Evolutionary conservation across 306 rosid genomes (phyloP).

Genomic region (Biancaea sappan): DNA sequence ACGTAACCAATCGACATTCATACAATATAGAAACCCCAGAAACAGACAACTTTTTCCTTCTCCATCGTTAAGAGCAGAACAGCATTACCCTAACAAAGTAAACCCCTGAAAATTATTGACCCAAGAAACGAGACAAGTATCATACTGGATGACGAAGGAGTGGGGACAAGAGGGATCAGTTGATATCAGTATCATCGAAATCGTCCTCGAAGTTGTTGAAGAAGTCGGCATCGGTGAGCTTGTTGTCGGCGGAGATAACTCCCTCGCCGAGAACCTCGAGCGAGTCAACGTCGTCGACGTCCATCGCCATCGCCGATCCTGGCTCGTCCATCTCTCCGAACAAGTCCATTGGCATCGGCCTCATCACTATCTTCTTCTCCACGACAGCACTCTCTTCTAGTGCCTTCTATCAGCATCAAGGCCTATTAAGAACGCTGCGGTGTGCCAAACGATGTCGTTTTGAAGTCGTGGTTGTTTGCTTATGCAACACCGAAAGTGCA

Average conservation of each 20-base stretch:
- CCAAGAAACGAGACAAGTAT: neutral
- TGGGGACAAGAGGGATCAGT: constrained; percentile 10
- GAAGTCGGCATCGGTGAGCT: constrained; percentile 78
- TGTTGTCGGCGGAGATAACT: constrained; percentile 54
- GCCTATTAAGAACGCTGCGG: no score
- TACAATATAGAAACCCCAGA: neutral
- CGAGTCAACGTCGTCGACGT: constrained; percentile 75
- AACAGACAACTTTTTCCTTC: neutral
- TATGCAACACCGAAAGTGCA: no score
- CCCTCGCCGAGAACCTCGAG: constrained; percentile 68
- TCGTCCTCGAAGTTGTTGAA: constrained; percentile 78
- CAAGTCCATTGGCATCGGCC: constrained; percentile 65
- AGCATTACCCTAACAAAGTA: neutral
- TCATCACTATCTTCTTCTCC: constrained; percentile 35
- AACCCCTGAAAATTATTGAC: neutral
- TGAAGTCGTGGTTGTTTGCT: no score
- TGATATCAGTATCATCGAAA: constrained; percentile 82
- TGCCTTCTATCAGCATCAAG: no score
- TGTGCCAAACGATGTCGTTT: no score
- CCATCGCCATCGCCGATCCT: constrained; percentile 82
- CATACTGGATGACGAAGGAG: neutral
- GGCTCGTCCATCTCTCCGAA: constrained; percentile 78
- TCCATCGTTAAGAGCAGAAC: neutral
- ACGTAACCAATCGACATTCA: neutral
- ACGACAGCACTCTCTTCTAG: neutral